Evolutionary conservation across 345 rosid genomes (phyloP), one percentile per base, ranked within the genome.

Genomic region (Salix viminalis): DNA sequence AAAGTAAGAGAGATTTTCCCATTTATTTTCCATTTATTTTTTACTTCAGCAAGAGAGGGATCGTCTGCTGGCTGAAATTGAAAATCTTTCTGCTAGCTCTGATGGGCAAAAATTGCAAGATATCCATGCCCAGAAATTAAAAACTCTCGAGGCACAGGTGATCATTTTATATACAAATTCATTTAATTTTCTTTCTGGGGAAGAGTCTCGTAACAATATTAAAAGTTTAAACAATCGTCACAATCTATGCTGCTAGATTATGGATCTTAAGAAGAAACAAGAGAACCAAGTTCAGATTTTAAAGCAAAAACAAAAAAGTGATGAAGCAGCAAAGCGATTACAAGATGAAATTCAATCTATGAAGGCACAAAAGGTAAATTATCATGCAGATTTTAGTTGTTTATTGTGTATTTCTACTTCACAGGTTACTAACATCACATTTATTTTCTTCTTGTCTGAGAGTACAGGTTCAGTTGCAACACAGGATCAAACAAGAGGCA

Each of bases 291-390:
- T 96, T 77, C 98, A 93, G 84, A 90, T 96, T 69, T 82, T 96
- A 76, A 96, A 90, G 89, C 98, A 92, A 85, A 96, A 96, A 80
- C 98, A 92, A 81, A 96, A 90, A 83, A 93, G 98, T 77, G 98
- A 96, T 73, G 99, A 96, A 73, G 97, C 98, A 15, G 90, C 97
- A 76, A 90, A 86, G 84, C 84, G 94, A 37, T 85, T 96, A 79
- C 98, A 92, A 76, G 99, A 96, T 24, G 99, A 96, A 90, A 96
- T 96, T 83, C 98, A 92, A 79, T 92, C 85, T 64, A 96, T 96
- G 76, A 93, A 96, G 85, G 94, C 96, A 37, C 98, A 93, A 85
- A 96, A 96, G 94, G 99, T 93, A 79, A 8, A 65, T 13, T 70
- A 50, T 73, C 69, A 14, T 18, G 68, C 23, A 46, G 73, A 52